A percentile compares a stretch with the other conserved stretches of the same genome.
Evolutionary conservation across 2,329 filamentous ascomycete species (phyloP).

Genomic region (Colletotrichum neosansevieriae): DNA sequence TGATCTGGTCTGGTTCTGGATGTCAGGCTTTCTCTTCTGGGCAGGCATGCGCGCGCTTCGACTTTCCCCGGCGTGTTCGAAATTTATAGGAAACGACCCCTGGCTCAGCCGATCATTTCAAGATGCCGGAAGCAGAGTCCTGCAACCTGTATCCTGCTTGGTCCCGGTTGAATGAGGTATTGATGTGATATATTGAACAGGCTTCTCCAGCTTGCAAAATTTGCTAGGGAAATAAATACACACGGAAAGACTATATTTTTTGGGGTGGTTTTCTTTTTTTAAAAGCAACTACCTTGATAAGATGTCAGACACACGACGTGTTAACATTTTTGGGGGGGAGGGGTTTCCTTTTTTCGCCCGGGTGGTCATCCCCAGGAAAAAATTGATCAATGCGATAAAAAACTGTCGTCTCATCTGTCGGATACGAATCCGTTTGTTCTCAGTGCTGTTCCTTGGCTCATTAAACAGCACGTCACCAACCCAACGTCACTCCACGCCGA

Average conservation of each 20-base stretch:
- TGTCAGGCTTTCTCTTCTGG: neutral
- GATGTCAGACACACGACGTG: conserved; percentile 15
- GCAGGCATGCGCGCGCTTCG: neutral
- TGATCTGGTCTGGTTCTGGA: neutral
- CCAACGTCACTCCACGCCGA: neutral
- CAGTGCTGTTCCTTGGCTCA: conserved; percentile 1
- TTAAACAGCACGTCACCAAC: neutral
- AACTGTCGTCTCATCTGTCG: conserved; percentile 13
- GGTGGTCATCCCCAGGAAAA: neutral
- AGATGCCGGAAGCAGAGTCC: conserved; percentile 13
- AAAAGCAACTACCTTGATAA: conserved; percentile 23
- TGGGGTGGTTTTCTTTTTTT: no score
- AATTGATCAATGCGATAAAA: neutral
- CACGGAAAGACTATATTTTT: no score
- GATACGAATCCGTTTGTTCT: conserved; percentile 8
- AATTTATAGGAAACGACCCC: conserved; percentile 12
- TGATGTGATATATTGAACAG: neutral
- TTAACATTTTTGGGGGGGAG: conserved; percentile 16
- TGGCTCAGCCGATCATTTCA: neutral
- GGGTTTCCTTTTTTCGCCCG: neutral
- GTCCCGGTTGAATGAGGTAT: conserved; percentile 9
- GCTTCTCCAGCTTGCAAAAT: neutral
- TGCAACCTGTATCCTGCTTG: conserved; percentile 12
- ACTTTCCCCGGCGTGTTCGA: neutral
- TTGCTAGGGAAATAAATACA: neutral